These are phyloP conservation scores for Boeremia lycopersici DNA, from an alignment of 2,329 filamentous ascomycete species.

Conservation along the genomic window DNA sequence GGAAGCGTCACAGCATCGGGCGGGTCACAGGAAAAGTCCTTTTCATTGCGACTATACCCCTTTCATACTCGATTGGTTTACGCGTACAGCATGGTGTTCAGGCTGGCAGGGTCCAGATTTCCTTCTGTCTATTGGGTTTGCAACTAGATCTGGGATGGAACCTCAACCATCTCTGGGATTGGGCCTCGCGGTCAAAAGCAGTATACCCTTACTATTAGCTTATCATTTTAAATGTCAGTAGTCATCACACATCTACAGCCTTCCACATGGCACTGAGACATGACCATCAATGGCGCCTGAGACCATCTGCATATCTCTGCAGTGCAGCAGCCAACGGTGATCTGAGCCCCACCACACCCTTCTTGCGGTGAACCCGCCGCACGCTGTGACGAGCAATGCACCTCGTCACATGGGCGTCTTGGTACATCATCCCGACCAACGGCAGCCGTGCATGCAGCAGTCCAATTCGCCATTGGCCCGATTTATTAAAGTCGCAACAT, in stretches of 20 bases:
- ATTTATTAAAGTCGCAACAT: not conserved
- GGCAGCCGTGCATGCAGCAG: not conserved
- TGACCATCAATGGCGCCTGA: slow-evolving; percentile 3
- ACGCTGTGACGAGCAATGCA: slow-evolving; percentile 12
- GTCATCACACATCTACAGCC: not conserved
- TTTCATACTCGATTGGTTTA: slow-evolving; percentile 23
- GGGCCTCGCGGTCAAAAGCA: slow-evolving; percentile 25
- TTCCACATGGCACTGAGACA: slow-evolving; percentile 10
- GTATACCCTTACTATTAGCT: slow-evolving; percentile 16
- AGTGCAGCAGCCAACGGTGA: not conserved
- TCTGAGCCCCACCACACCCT: slow-evolving; percentile 9
- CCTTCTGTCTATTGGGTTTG: slow-evolving; percentile 24
- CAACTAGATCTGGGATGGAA: slow-evolving; percentile 14
- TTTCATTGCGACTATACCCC: slow-evolving; percentile 46
- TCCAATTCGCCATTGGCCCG: not conserved
- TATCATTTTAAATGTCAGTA: slow-evolving; percentile 10
- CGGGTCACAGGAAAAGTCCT: slow-evolving; percentile 46
- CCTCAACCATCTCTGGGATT: slow-evolving; percentile 5
- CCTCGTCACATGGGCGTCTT: slow-evolving; percentile 10
- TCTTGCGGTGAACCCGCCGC: not conserved
- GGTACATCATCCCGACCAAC: slow-evolving; percentile 2
- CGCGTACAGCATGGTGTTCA: slow-evolving; percentile 23
- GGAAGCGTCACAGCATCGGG: slow-evolving; percentile 42
- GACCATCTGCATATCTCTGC: not conserved
- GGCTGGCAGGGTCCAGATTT: slow-evolving; percentile 35